Conservation (phyloP, 306 rosid species). For the Senna siamea region DNA sequence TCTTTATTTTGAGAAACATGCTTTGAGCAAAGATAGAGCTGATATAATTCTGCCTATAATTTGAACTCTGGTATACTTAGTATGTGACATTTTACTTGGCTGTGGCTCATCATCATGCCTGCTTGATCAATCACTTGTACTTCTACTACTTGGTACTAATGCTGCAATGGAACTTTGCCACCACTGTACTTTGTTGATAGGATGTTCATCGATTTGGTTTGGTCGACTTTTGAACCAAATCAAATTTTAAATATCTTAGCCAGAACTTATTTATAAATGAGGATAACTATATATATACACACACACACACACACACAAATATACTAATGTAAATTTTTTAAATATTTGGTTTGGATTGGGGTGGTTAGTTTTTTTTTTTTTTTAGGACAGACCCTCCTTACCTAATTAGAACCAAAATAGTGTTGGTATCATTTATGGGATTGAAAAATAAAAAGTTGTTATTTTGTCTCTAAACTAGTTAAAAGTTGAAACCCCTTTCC, state of each 20-base stretch:
- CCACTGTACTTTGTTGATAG: too few relatives aligned
- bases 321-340: too few relatives aligned
- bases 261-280: background rate
- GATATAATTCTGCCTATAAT: background rate
- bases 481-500: background rate
- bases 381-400: background rate
- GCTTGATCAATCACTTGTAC: background rate
- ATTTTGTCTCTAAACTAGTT: background rate
- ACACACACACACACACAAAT: background rate
- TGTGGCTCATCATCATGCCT: background rate
- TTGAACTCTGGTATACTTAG: background rate
- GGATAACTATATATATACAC: background rate
- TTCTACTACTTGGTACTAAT: background rate
- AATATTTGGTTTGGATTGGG: background rate
- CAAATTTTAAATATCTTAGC: background rate
- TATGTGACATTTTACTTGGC: background rate
- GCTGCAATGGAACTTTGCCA: too few relatives aligned
- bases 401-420: background rate
- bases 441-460: background rate
- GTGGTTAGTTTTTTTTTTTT: background rate
- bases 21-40: constrained; percentile 34
- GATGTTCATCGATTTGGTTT: background rate
- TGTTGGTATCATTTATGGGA: background rate
- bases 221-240: background rate
- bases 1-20: background rate